Percentiles rank a stretch among this genome's conserved stretches.
phyloP scores from a whole-genome alignment of 495 filamentous ascomycete species.

The Terfezia claveryi region DNA sequence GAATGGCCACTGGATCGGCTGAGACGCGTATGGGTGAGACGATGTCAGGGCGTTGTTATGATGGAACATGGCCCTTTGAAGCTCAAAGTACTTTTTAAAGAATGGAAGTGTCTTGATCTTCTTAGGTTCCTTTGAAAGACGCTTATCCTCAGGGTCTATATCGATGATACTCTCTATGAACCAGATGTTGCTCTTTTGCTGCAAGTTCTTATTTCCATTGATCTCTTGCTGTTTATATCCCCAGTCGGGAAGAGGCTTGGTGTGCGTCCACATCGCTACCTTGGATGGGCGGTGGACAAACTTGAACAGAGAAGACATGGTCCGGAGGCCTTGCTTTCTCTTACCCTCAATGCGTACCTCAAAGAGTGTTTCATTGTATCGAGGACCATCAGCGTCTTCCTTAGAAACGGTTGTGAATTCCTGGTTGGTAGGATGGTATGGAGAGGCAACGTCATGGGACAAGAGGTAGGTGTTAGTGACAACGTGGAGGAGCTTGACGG shows the following conservation, averaged over 20 bases:
- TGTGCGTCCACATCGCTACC: constrained; percentile 97
- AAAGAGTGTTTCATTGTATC: constrained; percentile 78
- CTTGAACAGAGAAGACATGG: constrained; percentile 78
- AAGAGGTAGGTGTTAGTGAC: constrained; percentile 72
- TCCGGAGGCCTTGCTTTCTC: constrained; percentile 61
- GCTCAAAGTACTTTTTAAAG: constrained; percentile 83
- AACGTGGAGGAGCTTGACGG: constrained; percentile 70
- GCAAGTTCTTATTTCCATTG: constrained; percentile 94
- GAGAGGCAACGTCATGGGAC: constrained; percentile 96
- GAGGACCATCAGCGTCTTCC: constrained; percentile 51
- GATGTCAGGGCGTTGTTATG: constrained; percentile 96
- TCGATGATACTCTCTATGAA: constrained; percentile 76
- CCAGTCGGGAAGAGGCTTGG: constrained; percentile 85
- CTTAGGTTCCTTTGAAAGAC: constrained; percentile 45
- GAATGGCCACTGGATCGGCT: constrained; percentile 96
- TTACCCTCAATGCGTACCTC: constrained; percentile 86
- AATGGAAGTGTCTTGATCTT: constrained; percentile 70
- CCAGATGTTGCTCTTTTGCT: constrained; percentile 83
- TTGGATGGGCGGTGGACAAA: constrained; percentile 79
- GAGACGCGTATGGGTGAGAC: constrained; percentile 84
- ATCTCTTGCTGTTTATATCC: constrained; percentile 93
- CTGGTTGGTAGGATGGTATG: constrained; percentile 91
- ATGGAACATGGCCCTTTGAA: constrained; percentile 96
- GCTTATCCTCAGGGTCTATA: constrained; percentile 41
- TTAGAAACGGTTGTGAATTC: constrained; percentile 73